These are phyloP conservation scores for Tolypocladium sp. DNA, from an alignment of 2,329 filamentous ascomycete genomes.

Conservation along the genomic window DNA sequence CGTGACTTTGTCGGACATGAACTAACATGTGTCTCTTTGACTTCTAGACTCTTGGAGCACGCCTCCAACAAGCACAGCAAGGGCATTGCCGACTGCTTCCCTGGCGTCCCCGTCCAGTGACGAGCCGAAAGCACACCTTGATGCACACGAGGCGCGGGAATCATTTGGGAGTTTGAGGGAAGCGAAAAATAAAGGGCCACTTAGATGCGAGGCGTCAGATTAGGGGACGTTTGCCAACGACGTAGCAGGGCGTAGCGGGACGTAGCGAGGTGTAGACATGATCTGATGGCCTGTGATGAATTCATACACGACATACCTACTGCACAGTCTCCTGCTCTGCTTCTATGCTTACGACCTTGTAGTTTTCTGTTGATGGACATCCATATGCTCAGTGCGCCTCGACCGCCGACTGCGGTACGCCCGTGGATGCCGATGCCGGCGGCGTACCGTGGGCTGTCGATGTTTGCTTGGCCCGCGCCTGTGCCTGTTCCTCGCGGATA, in stretches of 20 bases:
- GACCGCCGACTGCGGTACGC: constrained; percentile 14
- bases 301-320: neutral
- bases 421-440: constrained; percentile 3
- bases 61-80: constrained; percentile 71
- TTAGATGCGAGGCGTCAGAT: neutral
- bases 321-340: neutral
- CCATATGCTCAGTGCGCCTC: constrained; percentile 18
- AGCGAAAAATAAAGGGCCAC: neutral
- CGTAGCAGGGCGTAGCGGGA: constrained; percentile 3
- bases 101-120: constrained; percentile 23
- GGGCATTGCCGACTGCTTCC: constrained; percentile 63
- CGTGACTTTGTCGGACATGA: neutral
- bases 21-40: constrained; percentile 2
- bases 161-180: constrained; percentile 1
- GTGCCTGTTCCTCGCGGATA: constrained; percentile 50
- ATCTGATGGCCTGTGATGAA: constrained; percentile 6
- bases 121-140: neutral
- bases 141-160: neutral
- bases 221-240: neutral
- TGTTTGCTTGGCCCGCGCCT: constrained; percentile 18
- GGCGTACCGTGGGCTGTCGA: constrained; percentile 14
- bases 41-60: constrained; percentile 55
- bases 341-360: neutral
- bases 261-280: constrained; percentile 11
- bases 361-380: neutral